Conservation (phyloP, 208 protist species). For the Crithidia expoeki region DNA sequence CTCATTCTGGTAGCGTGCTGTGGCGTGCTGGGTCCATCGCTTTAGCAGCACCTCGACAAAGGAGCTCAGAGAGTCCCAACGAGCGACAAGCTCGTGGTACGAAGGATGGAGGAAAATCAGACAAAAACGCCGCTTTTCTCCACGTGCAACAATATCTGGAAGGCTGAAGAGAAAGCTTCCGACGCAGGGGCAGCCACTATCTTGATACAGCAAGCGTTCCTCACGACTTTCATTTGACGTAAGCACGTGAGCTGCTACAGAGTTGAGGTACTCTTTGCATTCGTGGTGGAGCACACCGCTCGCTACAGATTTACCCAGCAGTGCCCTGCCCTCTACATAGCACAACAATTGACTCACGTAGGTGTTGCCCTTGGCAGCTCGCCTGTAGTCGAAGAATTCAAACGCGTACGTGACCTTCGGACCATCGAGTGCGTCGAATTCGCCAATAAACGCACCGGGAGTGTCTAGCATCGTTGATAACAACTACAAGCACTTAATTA, state of each 20-base stretch:
- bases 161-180: constrained; percentile 77
- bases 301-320: constrained; percentile 43
- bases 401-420: constrained; percentile 66
- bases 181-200: constrained; percentile 57
- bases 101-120: constrained; percentile 68
- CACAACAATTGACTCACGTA: constrained; percentile 24
- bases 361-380: constrained; percentile 3
- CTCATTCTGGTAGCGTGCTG: constrained; percentile 49
- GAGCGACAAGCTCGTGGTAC: constrained; percentile 53
- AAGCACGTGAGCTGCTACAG: constrained; percentile 63
- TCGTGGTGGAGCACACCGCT: constrained; percentile 54
- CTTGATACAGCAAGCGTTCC: constrained; percentile 70
- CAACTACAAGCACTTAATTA: too few species aligned
- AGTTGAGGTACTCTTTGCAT: constrained; percentile 52
- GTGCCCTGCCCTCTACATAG: constrained; percentile 33
- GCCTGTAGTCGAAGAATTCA: constrained; percentile 68
- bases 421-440: constrained; percentile 81
- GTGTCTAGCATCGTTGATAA: constrained; percentile 29
- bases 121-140: constrained; percentile 80
- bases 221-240: constrained; percentile 67
- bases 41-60: constrained; percentile 49
- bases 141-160: constrained; percentile 80
- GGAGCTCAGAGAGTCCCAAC: constrained; percentile 47
- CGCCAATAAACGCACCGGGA: constrained; percentile 71
- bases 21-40: constrained; percentile 40